A percentile compares a stretch with the other conserved stretches of the same genome.
Conservation (phyloP, 768 basidiomycete species). For the Gloeostereum incarnatum region DNA sequence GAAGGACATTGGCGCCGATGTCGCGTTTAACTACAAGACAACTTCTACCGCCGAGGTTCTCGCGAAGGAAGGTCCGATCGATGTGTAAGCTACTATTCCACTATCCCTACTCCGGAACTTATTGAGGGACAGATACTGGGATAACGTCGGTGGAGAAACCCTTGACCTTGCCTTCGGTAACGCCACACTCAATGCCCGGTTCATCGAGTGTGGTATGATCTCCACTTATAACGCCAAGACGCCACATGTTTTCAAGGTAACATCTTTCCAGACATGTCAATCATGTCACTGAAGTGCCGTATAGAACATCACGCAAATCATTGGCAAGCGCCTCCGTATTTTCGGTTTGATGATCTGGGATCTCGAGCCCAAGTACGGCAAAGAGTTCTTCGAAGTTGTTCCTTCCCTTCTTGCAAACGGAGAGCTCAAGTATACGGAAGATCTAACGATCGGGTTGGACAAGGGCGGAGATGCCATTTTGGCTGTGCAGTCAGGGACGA, state of each 20-base stretch:
- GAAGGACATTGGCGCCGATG: conserved; percentile 34
- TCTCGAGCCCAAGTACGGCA: conserved; percentile 23
- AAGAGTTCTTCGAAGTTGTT: conserved; percentile 31
- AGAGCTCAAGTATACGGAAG: conserved; percentile 37
- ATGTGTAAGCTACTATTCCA: conserved; percentile 22
- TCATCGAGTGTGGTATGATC: conserved; percentile 32
- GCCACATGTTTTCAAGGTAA: neutral
- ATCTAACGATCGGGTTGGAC: conserved; percentile 34
- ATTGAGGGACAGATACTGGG: conserved; percentile 31
- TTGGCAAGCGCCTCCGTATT: conserved; percentile 25
- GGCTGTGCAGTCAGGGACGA: conserved; percentile 23
- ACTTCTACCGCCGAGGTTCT: conserved; percentile 29
- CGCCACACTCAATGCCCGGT: conserved; percentile 32
- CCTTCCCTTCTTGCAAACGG: conserved; percentile 32
- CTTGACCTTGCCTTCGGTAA: conserved; percentile 44
- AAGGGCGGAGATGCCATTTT: conserved; percentile 21
- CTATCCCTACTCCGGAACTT: neutral
- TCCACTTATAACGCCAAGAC: conserved; percentile 4
- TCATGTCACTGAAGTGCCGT: conserved; percentile 13
- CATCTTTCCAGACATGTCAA: conserved; percentile 20
- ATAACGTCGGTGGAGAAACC: conserved; percentile 50
- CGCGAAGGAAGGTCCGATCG: conserved; percentile 33
- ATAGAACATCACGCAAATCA: conserved; percentile 19
- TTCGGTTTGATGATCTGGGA: conserved; percentile 29
- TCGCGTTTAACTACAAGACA: conserved; percentile 48